Base-by-base conservation (phyloP, 129 eudicot species). In the Flaveria bidentis region DNA sequence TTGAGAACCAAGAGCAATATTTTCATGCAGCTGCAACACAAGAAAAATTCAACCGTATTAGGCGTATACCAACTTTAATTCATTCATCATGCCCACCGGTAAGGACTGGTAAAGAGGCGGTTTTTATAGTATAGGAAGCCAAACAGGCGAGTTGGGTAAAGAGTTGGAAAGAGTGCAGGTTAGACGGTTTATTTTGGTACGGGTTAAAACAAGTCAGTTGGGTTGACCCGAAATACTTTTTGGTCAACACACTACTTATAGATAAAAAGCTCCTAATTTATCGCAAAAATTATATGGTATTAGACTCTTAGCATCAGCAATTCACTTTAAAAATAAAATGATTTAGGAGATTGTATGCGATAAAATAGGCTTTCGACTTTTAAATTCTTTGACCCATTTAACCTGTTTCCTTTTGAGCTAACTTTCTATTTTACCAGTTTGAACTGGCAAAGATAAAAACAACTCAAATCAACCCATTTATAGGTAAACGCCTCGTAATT, bases 11-110 rank as follows among this genome's bases (percentile, higher is more conserved):
- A 26, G 67, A 26, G 9, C 15, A 25, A 11, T 5, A n/a, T 61
- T 61, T 61, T 14, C 36, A 7, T 61, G 39, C n/a, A 13, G 41
- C 67, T 61, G 67, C 67, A 61, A 61, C 67, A 61, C 42, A 20
- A 23, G 66, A 60, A 23, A 60, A 12, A 3, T 23, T 61, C 41
- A 61, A 26, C 65, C 15, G 4, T 13, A 61, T 26, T 26, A 61
- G 15, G 9, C 1, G 13, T 22, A 58, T 9, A 22, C 25, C 6
- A 18, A 6, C 26, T 45, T 45, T 45, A 45, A 45, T 45, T 11
- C 49, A 45, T 45, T 45, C 49, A 45, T 45, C 49, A 45, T 45
- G 49, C 49, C 47, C 47, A 44, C 47, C 8, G 47, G 11, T 44
- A 44, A 44, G 13, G 47, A 44, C 47, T 44, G 47, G 11, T 44